These are phyloP conservation scores for Pestalotiopsis fici DNA, from an alignment of 2,329 filamentous ascomycete genomes.

Conservation along the genomic window DNA sequence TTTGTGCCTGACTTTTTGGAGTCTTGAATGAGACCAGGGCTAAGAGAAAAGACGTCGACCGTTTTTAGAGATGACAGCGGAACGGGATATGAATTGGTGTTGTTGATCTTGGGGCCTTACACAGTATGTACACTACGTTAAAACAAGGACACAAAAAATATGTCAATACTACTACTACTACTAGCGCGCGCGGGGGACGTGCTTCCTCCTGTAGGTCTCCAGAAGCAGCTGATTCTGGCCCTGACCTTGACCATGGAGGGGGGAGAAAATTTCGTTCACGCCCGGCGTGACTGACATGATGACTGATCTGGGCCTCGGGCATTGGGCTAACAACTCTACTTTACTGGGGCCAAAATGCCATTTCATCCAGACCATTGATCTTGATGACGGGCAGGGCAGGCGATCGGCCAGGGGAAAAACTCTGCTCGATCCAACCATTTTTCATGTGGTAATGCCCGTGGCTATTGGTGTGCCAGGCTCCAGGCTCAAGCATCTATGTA, in stretches of 20 bases:
- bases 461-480: not conserved
- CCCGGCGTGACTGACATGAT: not conserved
- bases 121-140: not conserved
- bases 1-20: not conserved
- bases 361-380: not conserved
- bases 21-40: not conserved
- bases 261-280: not conserved
- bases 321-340: too few species aligned
- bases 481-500: not conserved
- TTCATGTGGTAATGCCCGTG: not conserved
- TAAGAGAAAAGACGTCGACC: not conserved
- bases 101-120: not conserved
- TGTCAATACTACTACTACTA: too few species aligned
- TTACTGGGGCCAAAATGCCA: not conserved
- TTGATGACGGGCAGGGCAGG: not conserved
- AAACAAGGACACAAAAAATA: not conserved
- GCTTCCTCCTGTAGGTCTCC: not conserved
- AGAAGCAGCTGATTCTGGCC: not conserved
- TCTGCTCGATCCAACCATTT: not conserved
- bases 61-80: not conserved
- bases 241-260: not conserved
- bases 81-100: not conserved
- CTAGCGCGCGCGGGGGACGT: not conserved
- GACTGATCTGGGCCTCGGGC: not conserved
- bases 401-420: conserved; percentile 7